phyloP scores from a whole-genome alignment of 768 basidiomycete species.

The Suillus subluteus region DNA sequence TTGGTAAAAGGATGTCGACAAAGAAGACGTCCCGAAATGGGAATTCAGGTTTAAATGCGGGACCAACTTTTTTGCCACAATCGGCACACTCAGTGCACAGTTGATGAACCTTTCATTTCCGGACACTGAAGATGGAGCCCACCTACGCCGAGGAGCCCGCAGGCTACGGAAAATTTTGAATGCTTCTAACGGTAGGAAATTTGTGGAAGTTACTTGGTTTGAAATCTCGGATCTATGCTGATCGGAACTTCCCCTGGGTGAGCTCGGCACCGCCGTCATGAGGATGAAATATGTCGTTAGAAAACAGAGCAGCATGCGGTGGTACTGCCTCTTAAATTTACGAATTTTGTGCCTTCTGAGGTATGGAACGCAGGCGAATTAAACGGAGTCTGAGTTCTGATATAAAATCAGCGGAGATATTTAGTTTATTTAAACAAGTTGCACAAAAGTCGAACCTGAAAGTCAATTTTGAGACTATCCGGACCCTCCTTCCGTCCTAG shows the following conservation, averaged over 20 bases:
- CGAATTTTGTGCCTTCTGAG: constrained; percentile 2
- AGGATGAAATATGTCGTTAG: constrained; percentile 1
- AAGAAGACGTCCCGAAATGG: constrained; percentile 28
- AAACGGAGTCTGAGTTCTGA: constrained; percentile 12
- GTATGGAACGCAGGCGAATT: constrained; percentile 7
- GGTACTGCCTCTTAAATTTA: constrained; percentile 9
- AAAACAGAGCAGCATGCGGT: background rate
- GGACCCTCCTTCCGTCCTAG: constrained; percentile 1
- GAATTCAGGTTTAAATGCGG: constrained; percentile 23
- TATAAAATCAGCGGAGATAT: constrained; percentile 30
- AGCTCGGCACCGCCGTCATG: constrained; percentile 33
- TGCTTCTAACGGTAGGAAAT: constrained; percentile 6
- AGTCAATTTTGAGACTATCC: constrained; percentile 10
- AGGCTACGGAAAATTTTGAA: constrained; percentile 6
- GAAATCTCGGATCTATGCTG: constrained; percentile 35
- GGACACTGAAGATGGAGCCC: constrained; percentile 7
- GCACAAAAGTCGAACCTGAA: constrained; percentile 26
- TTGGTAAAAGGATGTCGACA: constrained; percentile 9
- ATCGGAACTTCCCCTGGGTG: constrained; percentile 24
- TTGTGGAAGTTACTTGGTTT: background rate
- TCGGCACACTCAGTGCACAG: constrained; percentile 10
- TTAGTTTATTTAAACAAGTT: constrained; percentile 20
- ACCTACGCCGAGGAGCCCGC: constrained; percentile 5
- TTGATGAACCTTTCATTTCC: constrained; percentile 5
- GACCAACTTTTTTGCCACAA: constrained; percentile 18